Conservation (phyloP, 331 rosid species). For the Phaseolus coccineus region DNA sequence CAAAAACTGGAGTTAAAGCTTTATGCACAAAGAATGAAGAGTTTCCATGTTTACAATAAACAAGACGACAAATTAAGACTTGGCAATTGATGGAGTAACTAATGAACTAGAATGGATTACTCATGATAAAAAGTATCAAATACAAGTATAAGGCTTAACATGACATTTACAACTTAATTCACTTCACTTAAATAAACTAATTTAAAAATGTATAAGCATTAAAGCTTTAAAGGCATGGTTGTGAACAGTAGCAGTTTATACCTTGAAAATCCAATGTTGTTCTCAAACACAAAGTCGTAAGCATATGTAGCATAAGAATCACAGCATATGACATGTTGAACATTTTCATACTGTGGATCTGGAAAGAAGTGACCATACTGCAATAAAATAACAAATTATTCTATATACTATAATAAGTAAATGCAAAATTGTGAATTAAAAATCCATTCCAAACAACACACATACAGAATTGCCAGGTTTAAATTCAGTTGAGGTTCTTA, state of each 20-base stretch:
- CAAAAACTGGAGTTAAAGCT: conserved; percentile 13
- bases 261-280: conserved; percentile 90
- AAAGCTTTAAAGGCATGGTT: conserved; percentile 25
- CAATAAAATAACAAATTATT: conserved; percentile 53
- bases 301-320: conserved; percentile 98
- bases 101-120: conserved; percentile 27
- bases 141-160: conserved; percentile 28
- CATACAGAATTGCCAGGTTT: conserved; percentile 91
- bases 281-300: conserved; percentile 91
- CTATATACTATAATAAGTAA: conserved; percentile 33
- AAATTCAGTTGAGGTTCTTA: conserved; percentile 93
- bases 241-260: conserved; percentile 46
- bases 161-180: conserved; percentile 22
- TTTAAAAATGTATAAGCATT: conserved; percentile 30
- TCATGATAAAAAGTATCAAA: background rate
- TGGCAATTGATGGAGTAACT: conserved; percentile 17
- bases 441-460: conserved; percentile 43
- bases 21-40: conserved; percentile 17
- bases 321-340: conserved; percentile 95
- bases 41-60: conserved; percentile 24
- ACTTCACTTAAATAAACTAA: conserved; percentile 25
- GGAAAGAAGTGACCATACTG: conserved; percentile 99
- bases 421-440: conserved; percentile 30
- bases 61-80: background rate
- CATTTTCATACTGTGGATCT: conserved; percentile 98